Evolutionary conservation across 1,284 basidiomycete genomes (phyloP).

Genomic region (Heliocybe sulcata): DNA sequence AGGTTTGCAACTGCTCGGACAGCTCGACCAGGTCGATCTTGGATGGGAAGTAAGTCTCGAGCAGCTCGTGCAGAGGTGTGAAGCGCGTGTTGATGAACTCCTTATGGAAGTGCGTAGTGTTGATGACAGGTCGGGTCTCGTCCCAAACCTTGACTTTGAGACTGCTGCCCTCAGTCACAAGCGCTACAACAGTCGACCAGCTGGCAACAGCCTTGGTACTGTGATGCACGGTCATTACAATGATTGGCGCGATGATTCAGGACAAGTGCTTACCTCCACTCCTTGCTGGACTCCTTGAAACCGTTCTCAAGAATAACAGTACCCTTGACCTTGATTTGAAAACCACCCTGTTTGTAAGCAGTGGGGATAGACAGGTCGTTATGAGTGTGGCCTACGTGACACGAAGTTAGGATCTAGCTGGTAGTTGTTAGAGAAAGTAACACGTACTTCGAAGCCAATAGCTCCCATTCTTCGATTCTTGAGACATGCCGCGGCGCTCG

Average conservation of each 20-base stretch:
- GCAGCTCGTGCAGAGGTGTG: conserved; percentile 8
- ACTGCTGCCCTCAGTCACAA: conserved; percentile 13
- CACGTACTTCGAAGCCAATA: conserved; percentile 20
- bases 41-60: conserved; percentile 15
- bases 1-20: conserved; percentile 16
- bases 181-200: conserved; percentile 14
- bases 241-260: background rate
- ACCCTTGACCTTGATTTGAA: conserved; percentile 22
- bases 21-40: conserved; percentile 17
- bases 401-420: too few relatives aligned
- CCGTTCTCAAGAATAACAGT: conserved; percentile 17
- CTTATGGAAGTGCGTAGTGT: conserved; percentile 7
- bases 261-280: conserved; percentile 14
- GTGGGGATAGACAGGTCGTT: conserved; percentile 23
- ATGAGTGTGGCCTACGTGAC: conserved; percentile 17
- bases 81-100: conserved; percentile 11
- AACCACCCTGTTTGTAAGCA: conserved; percentile 14
- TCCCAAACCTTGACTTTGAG: conserved; percentile 13
- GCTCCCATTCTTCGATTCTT: conserved; percentile 15
- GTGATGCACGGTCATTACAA: background rate
- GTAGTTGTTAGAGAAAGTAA: background rate
- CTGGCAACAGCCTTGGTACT: conserved; percentile 15
- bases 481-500: conserved; percentile 16
- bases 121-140: conserved; percentile 12
- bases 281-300: conserved; percentile 11